phyloP scores from a whole-genome alignment of 257 asterid species.

The Penstemon eatonii region DNA sequence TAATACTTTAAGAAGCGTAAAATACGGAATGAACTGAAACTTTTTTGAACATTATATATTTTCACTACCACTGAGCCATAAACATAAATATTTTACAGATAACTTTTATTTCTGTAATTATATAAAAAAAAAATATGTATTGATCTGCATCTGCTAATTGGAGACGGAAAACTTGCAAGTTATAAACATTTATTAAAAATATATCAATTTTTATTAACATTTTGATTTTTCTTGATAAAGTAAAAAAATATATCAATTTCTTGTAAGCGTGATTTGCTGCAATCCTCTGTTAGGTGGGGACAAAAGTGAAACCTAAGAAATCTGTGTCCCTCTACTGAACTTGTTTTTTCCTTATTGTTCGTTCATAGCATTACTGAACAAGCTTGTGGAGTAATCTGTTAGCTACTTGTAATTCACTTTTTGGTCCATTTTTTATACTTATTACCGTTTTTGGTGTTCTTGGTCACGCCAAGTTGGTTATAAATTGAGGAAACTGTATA shows the following conservation, averaged over 20 bases:
- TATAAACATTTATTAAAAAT: no score
- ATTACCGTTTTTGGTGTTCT: not conserved
- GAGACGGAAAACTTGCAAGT: no score
- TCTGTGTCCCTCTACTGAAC: conserved; percentile 26
- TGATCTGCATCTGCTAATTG: no score
- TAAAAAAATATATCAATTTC: conserved; percentile 23
- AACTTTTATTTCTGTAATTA: no score
- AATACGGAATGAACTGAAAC: no score
- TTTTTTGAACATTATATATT: no score
- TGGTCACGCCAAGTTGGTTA: conserved; percentile 17
- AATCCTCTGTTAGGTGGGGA: conserved; percentile 34
- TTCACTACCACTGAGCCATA: no score
- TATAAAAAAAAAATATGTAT: no score
- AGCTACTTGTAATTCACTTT: not conserved
- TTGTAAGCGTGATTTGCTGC: conserved; percentile 38
- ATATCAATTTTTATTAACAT: no score
- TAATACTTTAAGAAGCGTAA: no score
- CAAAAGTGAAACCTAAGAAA: conserved; percentile 50
- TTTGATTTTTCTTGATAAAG: not conserved
- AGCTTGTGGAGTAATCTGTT: conserved; percentile 21
- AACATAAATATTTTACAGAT: no score
- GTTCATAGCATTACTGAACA: conserved; percentile 26
- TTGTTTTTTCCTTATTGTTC: conserved; percentile 22
- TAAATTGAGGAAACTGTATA: conserved; percentile 32
- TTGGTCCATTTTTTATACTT: not conserved